phyloP scores from a whole-genome alignment of 352 stramenopile genomes.

The Phytophthora sp. region DNA sequence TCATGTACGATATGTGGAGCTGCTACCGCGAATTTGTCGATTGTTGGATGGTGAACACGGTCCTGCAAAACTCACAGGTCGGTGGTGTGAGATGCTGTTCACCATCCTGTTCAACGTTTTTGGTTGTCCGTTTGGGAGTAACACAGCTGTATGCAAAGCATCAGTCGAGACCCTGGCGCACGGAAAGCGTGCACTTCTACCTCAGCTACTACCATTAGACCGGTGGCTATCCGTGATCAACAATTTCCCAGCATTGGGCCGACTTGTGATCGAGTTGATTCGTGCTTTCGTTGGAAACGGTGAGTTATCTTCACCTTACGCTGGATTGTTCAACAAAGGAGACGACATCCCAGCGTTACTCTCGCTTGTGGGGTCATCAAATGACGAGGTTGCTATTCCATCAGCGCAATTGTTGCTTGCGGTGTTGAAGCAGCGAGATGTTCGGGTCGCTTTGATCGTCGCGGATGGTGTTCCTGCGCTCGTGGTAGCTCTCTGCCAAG shows the following conservation, averaged over 20 bases:
- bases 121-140: slow-evolving; percentile 36
- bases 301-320: slow-evolving; percentile 22
- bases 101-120: slow-evolving; percentile 73
- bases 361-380: slow-evolving; percentile 35
- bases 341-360: slow-evolving; percentile 60
- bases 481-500: slow-evolving; percentile 47
- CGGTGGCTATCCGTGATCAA: slow-evolving; percentile 54
- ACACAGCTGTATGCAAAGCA: neutral
- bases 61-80: slow-evolving; percentile 18
- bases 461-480: slow-evolving; percentile 74
- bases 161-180: slow-evolving; percentile 21
- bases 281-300: slow-evolving; percentile 46
- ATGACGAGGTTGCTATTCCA: slow-evolving; percentile 45
- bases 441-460: slow-evolving; percentile 72
- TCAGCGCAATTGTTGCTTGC: slow-evolving; percentile 54
- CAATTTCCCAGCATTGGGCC: slow-evolving; percentile 34
- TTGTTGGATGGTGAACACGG: slow-evolving; percentile 24
- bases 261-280: slow-evolving; percentile 62
- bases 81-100: slow-evolving; percentile 43
- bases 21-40: slow-evolving; percentile 40
- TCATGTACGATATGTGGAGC: slow-evolving; percentile 43
- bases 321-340: slow-evolving; percentile 58
- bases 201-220: slow-evolving; percentile 58
- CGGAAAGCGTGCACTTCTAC: slow-evolving; percentile 45
- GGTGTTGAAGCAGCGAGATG: slow-evolving; percentile 47